phyloP scores from a whole-genome alignment of 331 rosid genomes.

The Malus hybrid region DNA sequence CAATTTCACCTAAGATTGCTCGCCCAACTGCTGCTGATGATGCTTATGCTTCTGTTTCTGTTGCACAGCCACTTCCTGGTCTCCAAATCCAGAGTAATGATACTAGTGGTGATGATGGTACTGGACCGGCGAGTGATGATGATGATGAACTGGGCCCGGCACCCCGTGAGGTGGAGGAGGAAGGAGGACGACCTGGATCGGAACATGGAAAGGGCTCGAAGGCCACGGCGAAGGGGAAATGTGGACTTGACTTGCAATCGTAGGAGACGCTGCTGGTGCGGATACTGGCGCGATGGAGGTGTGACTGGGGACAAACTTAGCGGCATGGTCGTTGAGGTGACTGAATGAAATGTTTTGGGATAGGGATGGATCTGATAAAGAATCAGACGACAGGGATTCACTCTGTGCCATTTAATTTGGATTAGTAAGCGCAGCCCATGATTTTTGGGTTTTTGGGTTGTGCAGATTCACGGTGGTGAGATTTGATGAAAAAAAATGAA shows the following conservation, averaged over 20 bases:
- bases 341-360: slow-evolving; percentile 54
- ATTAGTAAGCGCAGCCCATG: no score
- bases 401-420: no score
- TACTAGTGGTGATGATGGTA: slow-evolving; percentile 45
- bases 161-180: slow-evolving; percentile 25
- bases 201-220: slow-evolving; percentile 34
- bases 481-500: no score
- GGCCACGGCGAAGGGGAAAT: slow-evolving; percentile 38
- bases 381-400: no score
- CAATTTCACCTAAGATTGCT: slow-evolving; percentile 17
- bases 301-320: slow-evolving; percentile 61
- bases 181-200: slow-evolving; percentile 17
- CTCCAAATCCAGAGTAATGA: not conserved
- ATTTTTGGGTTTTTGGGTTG: no score
- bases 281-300: slow-evolving; percentile 32
- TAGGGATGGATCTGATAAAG: slow-evolving; percentile 30
- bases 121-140: slow-evolving; percentile 37
- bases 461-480: no score
- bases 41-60: not conserved
- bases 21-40: slow-evolving; percentile 1
- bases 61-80: slow-evolving; percentile 29
- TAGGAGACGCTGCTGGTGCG: slow-evolving; percentile 37
- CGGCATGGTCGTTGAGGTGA: slow-evolving; percentile 88
- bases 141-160: slow-evolving; percentile 15
- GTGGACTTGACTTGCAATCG: slow-evolving; percentile 17